Conservation (phyloP, 108 stramenopile genomes). For the Nitzschia inconspicua region DNA sequence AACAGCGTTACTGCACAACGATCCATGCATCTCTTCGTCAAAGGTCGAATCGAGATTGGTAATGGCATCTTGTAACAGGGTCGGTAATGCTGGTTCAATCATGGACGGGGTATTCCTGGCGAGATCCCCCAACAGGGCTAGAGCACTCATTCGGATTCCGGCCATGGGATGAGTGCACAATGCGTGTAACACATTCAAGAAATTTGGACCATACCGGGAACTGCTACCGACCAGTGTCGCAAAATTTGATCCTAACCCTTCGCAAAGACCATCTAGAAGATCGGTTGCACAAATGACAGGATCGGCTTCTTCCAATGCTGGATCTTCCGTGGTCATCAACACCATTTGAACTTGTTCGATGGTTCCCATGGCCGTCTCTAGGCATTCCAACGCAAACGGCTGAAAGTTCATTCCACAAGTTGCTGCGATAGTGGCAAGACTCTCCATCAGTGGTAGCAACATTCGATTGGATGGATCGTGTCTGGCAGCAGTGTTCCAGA, state of each 20-base stretch:
- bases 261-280: constrained; percentile 85
- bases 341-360: constrained; percentile 72
- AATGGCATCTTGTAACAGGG: constrained; percentile 62
- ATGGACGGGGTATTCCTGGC: constrained; percentile 76
- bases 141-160: constrained; percentile 87
- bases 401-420: constrained; percentile 80
- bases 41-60: constrained; percentile 47
- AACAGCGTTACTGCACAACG: constrained; percentile 87
- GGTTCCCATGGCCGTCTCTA: constrained; percentile 74
- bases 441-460: constrained; percentile 86
- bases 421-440: constrained; percentile 71
- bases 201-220: constrained; percentile 59
- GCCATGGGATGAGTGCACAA: constrained; percentile 51
- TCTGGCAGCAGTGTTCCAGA: constrained; percentile 53
- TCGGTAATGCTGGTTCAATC: constrained; percentile 66
- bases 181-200: constrained; percentile 52
- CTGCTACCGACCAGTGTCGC: constrained; percentile 68
- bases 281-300: constrained; percentile 89
- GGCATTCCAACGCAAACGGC: constrained; percentile 79
- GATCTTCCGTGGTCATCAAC: constrained; percentile 53
- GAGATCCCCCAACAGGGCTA: constrained; percentile 88
- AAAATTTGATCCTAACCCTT: constrained; percentile 84
- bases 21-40: constrained; percentile 32
- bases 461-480: constrained; percentile 77
- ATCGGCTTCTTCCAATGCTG: constrained; percentile 79